Evolutionary conservation across 176 grass and related monocot species (phyloP).

Genomic region (Dactylis glomerata): DNA sequence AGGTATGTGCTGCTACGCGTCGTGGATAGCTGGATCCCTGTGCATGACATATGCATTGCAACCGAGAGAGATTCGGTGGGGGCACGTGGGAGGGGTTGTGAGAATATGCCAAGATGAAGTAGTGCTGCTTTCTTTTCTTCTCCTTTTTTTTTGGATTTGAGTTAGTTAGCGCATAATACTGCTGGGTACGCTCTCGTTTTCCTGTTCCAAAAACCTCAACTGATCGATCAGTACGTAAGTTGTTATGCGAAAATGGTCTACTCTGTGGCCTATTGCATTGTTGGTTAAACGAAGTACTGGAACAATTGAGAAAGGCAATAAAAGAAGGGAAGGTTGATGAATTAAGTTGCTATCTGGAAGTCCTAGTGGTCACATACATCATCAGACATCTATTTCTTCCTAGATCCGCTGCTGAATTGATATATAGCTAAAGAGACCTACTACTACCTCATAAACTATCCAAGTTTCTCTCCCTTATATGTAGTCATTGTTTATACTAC

Average conservation of each 20-base stretch:
- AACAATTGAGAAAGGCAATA: neutral
- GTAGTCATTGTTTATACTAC: neutral
- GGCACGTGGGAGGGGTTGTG: conserved; percentile 1
- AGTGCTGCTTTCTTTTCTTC: too few relatives aligned
- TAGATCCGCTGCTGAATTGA: neutral
- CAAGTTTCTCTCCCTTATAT: neutral
- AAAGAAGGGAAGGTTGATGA: too few relatives aligned
- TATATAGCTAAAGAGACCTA: neutral
- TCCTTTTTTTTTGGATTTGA: neutral
- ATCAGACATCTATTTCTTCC: neutral
- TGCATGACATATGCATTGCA: conserved; percentile 2
- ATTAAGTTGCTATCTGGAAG: neutral
- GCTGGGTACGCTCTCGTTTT: neutral
- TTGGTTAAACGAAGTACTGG: neutral
- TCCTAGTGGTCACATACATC: neutral
- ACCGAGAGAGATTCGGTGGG: neutral
- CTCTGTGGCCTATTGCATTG: neutral
- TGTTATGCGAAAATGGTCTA: neutral
- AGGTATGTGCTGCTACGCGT: conserved; percentile 35
- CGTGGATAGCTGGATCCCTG: neutral
- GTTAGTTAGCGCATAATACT: neutral
- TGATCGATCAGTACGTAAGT: neutral
- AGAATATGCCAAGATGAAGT: neutral
- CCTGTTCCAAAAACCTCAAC: neutral
- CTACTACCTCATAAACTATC: neutral